Conservation (phyloP, 1,284 basidiomycete genomes). For the Apiotrichum gracile region DNA sequence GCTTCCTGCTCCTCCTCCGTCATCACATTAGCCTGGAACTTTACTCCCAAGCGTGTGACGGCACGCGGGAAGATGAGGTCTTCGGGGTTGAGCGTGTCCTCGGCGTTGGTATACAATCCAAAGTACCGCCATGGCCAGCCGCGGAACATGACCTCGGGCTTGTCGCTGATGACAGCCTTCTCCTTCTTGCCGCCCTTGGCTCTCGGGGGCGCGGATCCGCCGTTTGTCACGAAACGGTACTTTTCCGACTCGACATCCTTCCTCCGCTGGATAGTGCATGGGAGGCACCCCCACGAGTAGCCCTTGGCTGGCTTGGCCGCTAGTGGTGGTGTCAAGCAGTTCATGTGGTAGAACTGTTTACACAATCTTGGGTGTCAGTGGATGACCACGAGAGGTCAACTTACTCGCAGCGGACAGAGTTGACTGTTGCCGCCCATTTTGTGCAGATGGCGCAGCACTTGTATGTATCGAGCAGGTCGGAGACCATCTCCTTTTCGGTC, state of each 20-base stretch:
- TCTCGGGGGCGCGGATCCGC: constrained; percentile 44
- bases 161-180: constrained; percentile 52
- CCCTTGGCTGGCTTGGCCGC: constrained; percentile 91
- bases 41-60: constrained; percentile 77
- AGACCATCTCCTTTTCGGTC: constrained; percentile 84
- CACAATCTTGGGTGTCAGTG: constrained; percentile 54
- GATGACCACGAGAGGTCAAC: constrained; percentile 11
- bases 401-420: constrained; percentile 83
- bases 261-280: constrained; percentile 80
- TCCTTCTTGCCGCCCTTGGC: constrained; percentile 62
- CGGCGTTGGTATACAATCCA: constrained; percentile 82
- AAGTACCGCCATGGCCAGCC: constrained; percentile 95
- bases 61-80: constrained; percentile 91
- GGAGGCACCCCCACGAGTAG: constrained; percentile 95
- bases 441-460: constrained; percentile 79
- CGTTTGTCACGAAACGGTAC: constrained; percentile 57
- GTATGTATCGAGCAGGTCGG: constrained; percentile 80
- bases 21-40: constrained; percentile 64
- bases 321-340: constrained; percentile 87
- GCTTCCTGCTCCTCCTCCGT: constrained; percentile 43
- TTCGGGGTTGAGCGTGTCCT: constrained; percentile 87
- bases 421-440: constrained; percentile 69
- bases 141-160: constrained; percentile 64
- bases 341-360: constrained; percentile 92
- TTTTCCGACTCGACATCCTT: constrained; percentile 71